Conservation (phyloP, 1,139 yeast species). For the Geotrichum restrictum region DNA sequence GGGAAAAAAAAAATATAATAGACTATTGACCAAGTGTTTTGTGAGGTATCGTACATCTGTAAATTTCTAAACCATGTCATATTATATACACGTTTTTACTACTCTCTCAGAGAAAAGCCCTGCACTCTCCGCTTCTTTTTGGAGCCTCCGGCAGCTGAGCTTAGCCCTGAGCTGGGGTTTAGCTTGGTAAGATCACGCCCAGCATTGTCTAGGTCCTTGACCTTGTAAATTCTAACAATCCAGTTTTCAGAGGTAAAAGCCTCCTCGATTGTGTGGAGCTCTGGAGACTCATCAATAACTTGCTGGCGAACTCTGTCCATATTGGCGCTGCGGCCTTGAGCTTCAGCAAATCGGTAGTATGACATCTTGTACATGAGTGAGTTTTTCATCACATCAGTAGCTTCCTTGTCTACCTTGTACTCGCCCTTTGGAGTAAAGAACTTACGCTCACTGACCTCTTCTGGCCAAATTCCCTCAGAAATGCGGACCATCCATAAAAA, state of each 20-base stretch:
- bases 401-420: slow-evolving; percentile 77
- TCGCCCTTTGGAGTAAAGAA: slow-evolving; percentile 84
- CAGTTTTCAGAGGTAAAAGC: slow-evolving; percentile 94
- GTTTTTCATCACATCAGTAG: slow-evolving; percentile 79
- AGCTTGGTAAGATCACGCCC: slow-evolving; percentile 57
- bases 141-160: slow-evolving; percentile 7
- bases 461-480: slow-evolving; percentile 99
- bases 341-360: slow-evolving; percentile 77
- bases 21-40: not conserved
- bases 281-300: slow-evolving; percentile 50
- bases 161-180: slow-evolving; percentile 12
- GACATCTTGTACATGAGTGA: slow-evolving; percentile 95
- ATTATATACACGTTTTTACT: slow-evolving; percentile 1
- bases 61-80: not conserved
- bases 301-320: slow-evolving; percentile 88
- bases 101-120: slow-evolving; percentile 16
- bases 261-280: slow-evolving; percentile 79
- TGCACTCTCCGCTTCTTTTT: slow-evolving; percentile 16
- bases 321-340: slow-evolving; percentile 61
- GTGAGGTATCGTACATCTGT: not conserved
- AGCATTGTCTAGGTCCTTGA: slow-evolving; percentile 80
- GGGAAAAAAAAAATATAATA: not conserved
- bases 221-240: slow-evolving; percentile 92
- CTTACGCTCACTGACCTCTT: slow-evolving; percentile 80
- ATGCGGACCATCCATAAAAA: slow-evolving; percentile 99